Evolutionary conservation across 768 basidiomycete species (phyloP).

Genomic region (Russula emetica): DNA sequence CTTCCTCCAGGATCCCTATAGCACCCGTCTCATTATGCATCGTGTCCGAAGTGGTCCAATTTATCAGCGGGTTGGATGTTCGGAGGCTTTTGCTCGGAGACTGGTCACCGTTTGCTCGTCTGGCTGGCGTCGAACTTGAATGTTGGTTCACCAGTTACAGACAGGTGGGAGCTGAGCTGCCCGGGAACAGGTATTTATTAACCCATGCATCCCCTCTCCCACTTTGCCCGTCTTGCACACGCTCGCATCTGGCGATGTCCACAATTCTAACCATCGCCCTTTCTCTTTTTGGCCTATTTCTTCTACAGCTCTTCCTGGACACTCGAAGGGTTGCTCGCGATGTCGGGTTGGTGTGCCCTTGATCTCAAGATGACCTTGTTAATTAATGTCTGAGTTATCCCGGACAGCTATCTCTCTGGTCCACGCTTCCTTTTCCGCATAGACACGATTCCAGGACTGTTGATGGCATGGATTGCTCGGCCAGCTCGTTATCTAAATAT

Average conservation of each 20-base stretch:
- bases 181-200: neutral
- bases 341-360: constrained; percentile 2
- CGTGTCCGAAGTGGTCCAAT: too few species aligned
- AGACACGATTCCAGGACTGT: neutral
- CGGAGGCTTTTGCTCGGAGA: too few species aligned
- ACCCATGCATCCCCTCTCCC: neutral
- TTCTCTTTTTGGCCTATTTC: constrained; percentile 1
- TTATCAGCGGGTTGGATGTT: too few species aligned
- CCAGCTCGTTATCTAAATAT: neutral
- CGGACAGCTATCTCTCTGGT: constrained; percentile 6
- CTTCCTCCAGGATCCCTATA: too few species aligned
- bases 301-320: neutral
- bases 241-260: neutral
- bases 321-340: neutral
- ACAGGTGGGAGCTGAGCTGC: neutral
- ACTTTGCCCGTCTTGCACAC: neutral
- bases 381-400: neutral
- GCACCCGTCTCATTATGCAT: too few species aligned
- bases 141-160: neutral
- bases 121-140: too few species aligned
- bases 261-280: neutral
- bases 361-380: neutral
- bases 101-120: too few species aligned
- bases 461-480: neutral
- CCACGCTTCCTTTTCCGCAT: neutral